These are phyloP conservation scores for Aureobasidium sp. DNA, from an alignment of 2,329 filamentous ascomycete genomes.

Conservation along the genomic window DNA sequence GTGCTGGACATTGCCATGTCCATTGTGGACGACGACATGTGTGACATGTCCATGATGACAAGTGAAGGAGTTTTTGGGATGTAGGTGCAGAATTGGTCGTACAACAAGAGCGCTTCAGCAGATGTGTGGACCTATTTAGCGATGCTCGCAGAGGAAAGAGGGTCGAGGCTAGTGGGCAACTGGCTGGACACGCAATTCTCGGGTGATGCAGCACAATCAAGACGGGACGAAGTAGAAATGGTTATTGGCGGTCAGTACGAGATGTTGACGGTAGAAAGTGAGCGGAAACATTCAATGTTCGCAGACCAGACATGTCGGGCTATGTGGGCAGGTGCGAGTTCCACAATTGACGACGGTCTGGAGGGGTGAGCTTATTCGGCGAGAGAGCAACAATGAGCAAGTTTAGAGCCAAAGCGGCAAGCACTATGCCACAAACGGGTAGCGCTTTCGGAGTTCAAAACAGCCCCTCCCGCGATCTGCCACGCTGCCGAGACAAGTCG, in stretches of 20 bases:
- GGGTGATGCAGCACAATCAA: background rate
- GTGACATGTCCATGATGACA: constrained; percentile 13
- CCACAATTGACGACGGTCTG: background rate
- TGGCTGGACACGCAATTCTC: background rate
- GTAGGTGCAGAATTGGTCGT: background rate
- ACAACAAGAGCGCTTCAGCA: background rate
- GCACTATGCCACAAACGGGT: background rate
- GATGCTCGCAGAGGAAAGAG: background rate
- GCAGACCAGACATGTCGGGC: constrained; percentile 5
- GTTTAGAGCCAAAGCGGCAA: background rate
- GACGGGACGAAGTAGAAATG: background rate
- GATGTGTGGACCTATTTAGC: background rate
- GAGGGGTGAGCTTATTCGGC: background rate
- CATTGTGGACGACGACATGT: constrained; percentile 14
- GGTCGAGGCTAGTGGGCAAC: background rate
- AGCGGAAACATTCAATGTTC: background rate
- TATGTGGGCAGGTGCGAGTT: background rate
- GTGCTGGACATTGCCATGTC: constrained; percentile 13
- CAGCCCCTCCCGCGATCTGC: background rate
- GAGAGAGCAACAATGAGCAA: constrained; percentile 2
- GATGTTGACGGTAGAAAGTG: background rate
- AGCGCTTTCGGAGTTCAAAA: background rate
- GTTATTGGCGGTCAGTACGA: background rate
- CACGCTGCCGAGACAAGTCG: background rate
- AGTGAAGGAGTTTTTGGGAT: background rate